Evolutionary conservation across 2,329 filamentous ascomycete species (phyloP), one percentile per base, ranked within the genome.

Genomic region (Diplodia sapinea): DNA sequence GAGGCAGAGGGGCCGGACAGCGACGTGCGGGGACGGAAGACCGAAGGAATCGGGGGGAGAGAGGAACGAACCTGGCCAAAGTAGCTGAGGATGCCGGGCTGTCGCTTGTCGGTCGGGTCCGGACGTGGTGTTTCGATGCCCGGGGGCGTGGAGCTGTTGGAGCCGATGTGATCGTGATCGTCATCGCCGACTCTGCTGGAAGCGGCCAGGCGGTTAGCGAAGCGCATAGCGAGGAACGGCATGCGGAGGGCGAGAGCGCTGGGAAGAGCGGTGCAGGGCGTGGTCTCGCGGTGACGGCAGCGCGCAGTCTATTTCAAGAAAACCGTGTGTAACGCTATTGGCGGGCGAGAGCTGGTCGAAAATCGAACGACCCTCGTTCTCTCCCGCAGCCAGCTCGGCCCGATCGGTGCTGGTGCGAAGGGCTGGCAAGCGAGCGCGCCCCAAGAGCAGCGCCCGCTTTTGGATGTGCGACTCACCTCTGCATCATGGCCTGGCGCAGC

Each of bases 21-120:
- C 74, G 78, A 79, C 73, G 77, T 75, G 71, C 76, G 74, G 71
- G 76, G 74, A 72, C 79, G 77, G 89, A 89, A 88, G 84, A 64
- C 66, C 66, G 54, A 63, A 26, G 66, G 66, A 31, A 68, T 68
- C 57, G 66, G 64, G 36, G 65, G 65, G 87, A 88, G 86, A 75
- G 78, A 79, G 72, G 87, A 87, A 97, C 95, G 90, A 96, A 99
- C 95, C 94, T 99, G 95, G 84, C 91, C 91, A 87, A 98, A 97
- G 86, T 95, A 97, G 85, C 91, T 96, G 80, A 89, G 88, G 87
- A 95, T 91, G 79, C 93, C 92, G 73, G 95, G 95, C 78, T 96
- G 86, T 82, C 95, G 91, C 83, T 97, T 97, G 84, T 99, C 95
- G 77, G 91, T 90, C 71, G 91, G 90, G 82, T 98, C 94, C 73